Evolutionary conservation across 2,329 filamentous ascomycete genomes (phyloP).

Genomic region (Stagonosporopsis rhizophila): DNA sequence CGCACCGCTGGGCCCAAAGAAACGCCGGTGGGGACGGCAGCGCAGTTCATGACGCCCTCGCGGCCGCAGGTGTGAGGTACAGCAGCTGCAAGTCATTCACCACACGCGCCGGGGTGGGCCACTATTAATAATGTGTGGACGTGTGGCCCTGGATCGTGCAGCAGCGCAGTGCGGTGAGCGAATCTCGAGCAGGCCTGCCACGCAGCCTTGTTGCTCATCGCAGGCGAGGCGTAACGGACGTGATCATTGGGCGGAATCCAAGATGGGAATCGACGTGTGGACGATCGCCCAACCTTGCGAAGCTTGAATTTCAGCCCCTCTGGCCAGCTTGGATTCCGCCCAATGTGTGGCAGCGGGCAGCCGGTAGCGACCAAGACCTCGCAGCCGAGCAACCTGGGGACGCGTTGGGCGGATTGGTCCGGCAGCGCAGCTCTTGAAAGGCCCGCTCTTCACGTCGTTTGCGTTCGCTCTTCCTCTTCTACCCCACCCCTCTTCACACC

Average conservation of each 20-base stretch:
- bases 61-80: conserved; percentile 13
- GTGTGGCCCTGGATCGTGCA: conserved; percentile 32
- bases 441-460: conserved; percentile 28
- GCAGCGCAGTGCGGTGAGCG: conserved; percentile 21
- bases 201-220: conserved; percentile 34
- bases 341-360: conserved; percentile 6
- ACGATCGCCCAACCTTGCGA: conserved; percentile 34
- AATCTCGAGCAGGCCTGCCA: conserved; percentile 26
- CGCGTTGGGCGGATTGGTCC: conserved; percentile 28
- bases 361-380: conserved; percentile 13
- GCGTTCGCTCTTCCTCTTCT: conserved; percentile 29
- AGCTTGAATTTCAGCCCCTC: conserved; percentile 44
- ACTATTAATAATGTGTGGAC: conserved; percentile 20
- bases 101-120: conserved; percentile 14
- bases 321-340: conserved; percentile 26
- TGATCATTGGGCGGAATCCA: conserved; percentile 27
- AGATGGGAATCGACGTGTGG: conserved; percentile 24
- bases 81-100: conserved; percentile 25
- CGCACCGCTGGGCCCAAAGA: conserved; percentile 6
- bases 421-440: conserved; percentile 32
- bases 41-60: conserved; percentile 8
- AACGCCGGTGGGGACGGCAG: conserved; percentile 9
- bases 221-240: conserved; percentile 34
- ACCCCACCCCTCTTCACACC: conserved; percentile 35
- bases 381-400: conserved; percentile 26